These are phyloP conservation scores for Tilletia caries DNA, from an alignment of 1,284 basidiomycete species.

Conservation along the genomic window DNA sequence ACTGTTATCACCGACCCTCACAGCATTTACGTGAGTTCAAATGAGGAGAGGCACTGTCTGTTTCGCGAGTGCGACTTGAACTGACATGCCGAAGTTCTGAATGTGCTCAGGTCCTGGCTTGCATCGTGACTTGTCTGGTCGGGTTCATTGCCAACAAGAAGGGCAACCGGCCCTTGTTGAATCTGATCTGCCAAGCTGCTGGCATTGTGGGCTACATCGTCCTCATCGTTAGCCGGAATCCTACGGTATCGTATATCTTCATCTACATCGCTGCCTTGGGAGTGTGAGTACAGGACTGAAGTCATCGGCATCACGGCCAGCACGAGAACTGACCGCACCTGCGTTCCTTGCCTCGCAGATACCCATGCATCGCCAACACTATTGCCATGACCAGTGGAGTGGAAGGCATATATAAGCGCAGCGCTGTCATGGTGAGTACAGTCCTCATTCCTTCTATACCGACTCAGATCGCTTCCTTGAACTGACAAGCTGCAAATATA, in stretches of 20 bases:
- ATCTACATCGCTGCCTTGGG: slow-evolving; percentile 60
- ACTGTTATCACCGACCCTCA: neutral
- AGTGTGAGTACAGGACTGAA: slow-evolving; percentile 3
- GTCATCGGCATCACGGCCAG: neutral
- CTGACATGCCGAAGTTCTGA: neutral
- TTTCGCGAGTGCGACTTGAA: too few species aligned
- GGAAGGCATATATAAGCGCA: slow-evolving; percentile 72
- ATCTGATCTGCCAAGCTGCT: slow-evolving; percentile 56
- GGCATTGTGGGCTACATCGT: slow-evolving; percentile 67
- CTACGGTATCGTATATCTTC: slow-evolving; percentile 67
- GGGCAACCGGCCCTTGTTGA: slow-evolving; percentile 64
- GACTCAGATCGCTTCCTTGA: too few species aligned
- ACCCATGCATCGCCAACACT: slow-evolving; percentile 68
- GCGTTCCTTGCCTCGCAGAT: slow-evolving; percentile 57
- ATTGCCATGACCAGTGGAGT: slow-evolving; percentile 70
- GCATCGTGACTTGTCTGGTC: slow-evolving; percentile 64
- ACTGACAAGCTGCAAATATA: neutral
- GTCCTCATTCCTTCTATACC: slow-evolving; percentile 56
- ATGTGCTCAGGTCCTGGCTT: slow-evolving; percentile 55
- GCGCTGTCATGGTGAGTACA: slow-evolving; percentile 69
- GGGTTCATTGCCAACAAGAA: slow-evolving; percentile 65
- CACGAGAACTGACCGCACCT: neutral
- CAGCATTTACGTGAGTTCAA: slow-evolving; percentile 1
- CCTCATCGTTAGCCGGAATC: slow-evolving; percentile 57
- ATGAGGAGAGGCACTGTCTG: neutral